Conservation (phyloP, 73 alveolate genomes). For the Blepharisma stoltei region DNA sequence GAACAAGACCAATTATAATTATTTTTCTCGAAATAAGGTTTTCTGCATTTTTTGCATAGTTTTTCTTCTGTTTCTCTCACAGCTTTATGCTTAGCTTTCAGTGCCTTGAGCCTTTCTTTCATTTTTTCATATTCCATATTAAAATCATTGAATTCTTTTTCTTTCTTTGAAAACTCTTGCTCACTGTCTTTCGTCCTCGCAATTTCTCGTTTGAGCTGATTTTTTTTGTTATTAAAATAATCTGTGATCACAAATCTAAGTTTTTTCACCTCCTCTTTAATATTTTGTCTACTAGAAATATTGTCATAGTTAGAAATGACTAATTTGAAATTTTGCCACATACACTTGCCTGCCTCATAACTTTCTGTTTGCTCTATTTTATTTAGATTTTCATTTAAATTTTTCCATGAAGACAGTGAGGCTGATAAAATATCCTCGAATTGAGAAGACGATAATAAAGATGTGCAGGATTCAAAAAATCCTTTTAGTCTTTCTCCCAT, state of each 20-base stretch:
- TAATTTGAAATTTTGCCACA: too few species aligned
- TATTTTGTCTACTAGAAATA: neutral
- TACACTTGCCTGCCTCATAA: too few species aligned
- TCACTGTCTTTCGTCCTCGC: neutral
- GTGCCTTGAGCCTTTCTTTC: neutral
- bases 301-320: too few species aligned
- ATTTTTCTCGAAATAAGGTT: slow-evolving; percentile 47
- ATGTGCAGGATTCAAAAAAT: slow-evolving; percentile 34
- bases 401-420: too few species aligned
- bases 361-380: too few species aligned
- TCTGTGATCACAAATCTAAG: neutral
- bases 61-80: slow-evolving; percentile 36
- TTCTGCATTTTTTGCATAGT: slow-evolving; percentile 52
- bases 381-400: too few species aligned
- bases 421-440: too few species aligned
- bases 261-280: neutral
- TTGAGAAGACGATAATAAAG: too few species aligned
- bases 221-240: neutral
- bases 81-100: neutral
- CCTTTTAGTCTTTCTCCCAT: slow-evolving; percentile 54
- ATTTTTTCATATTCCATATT: slow-evolving; percentile 14
- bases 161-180: neutral
- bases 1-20: slow-evolving; percentile 68
- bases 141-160: neutral
- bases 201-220: neutral